A percentile compares a stretch with the other conserved stretches of the same genome.
Conservation (phyloP, 2,329 filamentous ascomycete species). For the Trichoderma hamatum region DNA sequence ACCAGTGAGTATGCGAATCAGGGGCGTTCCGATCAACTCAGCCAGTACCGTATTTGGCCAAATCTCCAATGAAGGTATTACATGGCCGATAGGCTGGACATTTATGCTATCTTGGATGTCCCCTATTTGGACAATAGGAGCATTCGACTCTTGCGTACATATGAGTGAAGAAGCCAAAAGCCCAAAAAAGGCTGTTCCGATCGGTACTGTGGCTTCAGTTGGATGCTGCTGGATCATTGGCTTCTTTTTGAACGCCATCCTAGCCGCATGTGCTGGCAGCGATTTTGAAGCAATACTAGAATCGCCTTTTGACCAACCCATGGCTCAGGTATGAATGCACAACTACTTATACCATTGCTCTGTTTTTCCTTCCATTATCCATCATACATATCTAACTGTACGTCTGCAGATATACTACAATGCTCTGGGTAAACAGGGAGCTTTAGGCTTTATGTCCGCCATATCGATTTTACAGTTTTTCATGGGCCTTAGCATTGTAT, state of each 20-base stretch:
- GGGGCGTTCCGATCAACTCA: neutral
- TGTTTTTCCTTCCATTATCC: neutral
- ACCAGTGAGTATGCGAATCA: constrained; percentile 6
- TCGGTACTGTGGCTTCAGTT: neutral
- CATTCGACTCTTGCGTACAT: constrained; percentile 15
- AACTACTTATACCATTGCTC: neutral
- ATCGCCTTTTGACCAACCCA: constrained; percentile 1
- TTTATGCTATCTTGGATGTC: constrained; percentile 14
- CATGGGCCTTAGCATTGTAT: constrained; percentile 16
- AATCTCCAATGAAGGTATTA: neutral
- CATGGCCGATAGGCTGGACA: constrained; percentile 2
- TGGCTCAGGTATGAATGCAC: neutral
- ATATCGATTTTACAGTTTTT: constrained; percentile 6
- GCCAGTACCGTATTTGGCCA: neutral
- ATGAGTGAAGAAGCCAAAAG: constrained; percentile 16
- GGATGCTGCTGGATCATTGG: constrained; percentile 15
- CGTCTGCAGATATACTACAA: constrained; percentile 8
- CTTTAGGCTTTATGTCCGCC: constrained; percentile 11
- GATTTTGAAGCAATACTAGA: neutral
- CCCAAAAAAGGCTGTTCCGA: neutral
- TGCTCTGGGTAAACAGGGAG: constrained; percentile 2
- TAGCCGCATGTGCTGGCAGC: neutral
- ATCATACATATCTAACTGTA: neutral
- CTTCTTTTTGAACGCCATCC: neutral
- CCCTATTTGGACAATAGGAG: constrained; percentile 15